These are phyloP conservation scores for Tulasnella sp. DNA, from an alignment of 768 basidiomycete genomes.

Conservation along the genomic window DNA sequence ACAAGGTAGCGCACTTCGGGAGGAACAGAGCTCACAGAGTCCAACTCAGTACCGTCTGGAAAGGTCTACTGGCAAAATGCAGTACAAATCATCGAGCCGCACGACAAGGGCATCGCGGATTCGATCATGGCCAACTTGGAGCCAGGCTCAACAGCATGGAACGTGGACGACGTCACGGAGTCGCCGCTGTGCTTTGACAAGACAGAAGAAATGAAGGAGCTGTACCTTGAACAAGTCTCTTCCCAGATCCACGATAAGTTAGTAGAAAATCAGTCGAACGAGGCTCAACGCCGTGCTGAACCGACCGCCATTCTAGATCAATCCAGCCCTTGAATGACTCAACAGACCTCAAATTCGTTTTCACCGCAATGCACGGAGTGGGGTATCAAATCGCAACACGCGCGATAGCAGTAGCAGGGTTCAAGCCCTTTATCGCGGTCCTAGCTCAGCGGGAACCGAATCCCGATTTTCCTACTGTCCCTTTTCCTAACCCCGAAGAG, in stretches of 20 bases:
- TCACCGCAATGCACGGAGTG: conserved; percentile 88
- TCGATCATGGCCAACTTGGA: conserved; percentile 52
- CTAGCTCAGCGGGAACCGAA: conserved; percentile 59
- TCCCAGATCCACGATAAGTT: background rate
- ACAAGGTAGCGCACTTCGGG: conserved; percentile 43
- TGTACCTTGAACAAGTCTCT: conserved; percentile 40
- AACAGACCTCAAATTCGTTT: conserved; percentile 50
- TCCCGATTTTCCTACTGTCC: conserved; percentile 76
- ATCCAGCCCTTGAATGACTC: conserved; percentile 29
- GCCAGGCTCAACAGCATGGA: conserved; percentile 33
- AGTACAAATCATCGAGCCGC: conserved; percentile 80
- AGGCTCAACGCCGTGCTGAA: background rate
- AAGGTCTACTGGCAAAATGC: conserved; percentile 88
- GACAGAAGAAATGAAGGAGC: conserved; percentile 46
- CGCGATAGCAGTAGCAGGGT: conserved; percentile 49
- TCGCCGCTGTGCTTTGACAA: conserved; percentile 42
- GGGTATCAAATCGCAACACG: conserved; percentile 49
- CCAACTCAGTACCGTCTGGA: background rate
- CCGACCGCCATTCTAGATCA: background rate
- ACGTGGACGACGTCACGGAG: conserved; percentile 24
- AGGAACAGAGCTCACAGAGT: background rate
- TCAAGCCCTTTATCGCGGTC: conserved; percentile 49
- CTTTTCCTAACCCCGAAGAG: conserved; percentile 85
- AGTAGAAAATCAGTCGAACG: background rate
- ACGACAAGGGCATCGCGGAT: conserved; percentile 64